Percentiles rank a stretch among this genome's conserved stretches.
Conservation (phyloP, 2,329 filamentous ascomycete genomes). For the Calonectria ilicicola region DNA sequence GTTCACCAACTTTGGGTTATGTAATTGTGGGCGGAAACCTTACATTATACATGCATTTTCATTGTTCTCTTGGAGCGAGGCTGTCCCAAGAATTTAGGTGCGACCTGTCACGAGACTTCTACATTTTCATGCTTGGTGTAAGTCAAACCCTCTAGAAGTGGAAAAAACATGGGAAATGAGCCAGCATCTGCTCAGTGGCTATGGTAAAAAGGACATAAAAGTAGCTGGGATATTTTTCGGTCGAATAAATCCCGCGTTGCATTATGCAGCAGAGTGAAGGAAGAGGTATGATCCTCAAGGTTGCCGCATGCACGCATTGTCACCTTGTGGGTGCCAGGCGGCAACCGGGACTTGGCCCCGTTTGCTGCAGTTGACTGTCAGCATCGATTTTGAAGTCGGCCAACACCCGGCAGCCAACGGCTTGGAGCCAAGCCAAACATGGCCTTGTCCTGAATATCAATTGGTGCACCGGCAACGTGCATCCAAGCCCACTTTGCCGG, state of each 20-base stretch:
- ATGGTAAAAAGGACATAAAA: neutral
- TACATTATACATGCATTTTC: neutral
- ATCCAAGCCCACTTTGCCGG: conserved; percentile 32
- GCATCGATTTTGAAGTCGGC: conserved; percentile 31
- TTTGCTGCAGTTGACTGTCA: conserved; percentile 5
- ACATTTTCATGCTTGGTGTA: neutral
- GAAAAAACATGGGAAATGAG: neutral
- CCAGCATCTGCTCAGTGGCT: neutral
- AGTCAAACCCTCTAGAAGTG: neutral
- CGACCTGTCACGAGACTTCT: neutral
- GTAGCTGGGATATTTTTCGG: neutral
- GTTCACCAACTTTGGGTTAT: neutral
- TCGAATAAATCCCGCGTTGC: neutral
- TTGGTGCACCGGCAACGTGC: conserved; percentile 29
- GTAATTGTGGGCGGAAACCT: too few relatives aligned
- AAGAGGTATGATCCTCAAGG: neutral
- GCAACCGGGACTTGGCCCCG: conserved; percentile 13
- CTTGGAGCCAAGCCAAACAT: conserved; percentile 34
- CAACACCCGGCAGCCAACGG: conserved; percentile 36
- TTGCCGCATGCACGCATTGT: neutral
- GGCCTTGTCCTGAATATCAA: conserved; percentile 26
- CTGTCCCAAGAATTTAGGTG: neutral
- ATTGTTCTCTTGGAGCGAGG: neutral
- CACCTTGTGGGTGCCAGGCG: neutral
- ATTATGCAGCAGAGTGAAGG: neutral